These are phyloP conservation scores for Clonostachys chloroleuca DNA, from an alignment of 2,329 filamentous ascomycete genomes.

Conservation along the genomic window DNA sequence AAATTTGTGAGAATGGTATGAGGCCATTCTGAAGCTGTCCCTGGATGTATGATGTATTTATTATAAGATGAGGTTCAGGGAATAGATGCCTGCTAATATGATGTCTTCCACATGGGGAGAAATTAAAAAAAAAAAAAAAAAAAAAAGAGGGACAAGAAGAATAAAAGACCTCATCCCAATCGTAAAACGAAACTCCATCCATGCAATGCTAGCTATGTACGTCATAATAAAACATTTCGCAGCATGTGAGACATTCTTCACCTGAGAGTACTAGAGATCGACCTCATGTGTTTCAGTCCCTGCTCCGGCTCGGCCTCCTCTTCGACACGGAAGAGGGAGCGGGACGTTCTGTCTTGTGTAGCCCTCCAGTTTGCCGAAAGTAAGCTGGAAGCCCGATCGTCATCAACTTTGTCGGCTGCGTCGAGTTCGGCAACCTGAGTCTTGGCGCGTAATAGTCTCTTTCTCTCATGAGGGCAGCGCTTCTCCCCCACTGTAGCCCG, in stretches of 20 bases:
- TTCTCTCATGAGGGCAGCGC: conserved; percentile 41
- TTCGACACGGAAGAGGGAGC: conserved; percentile 1
- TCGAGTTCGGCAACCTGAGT: too few relatives aligned
- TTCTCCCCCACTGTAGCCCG: conserved; percentile 48
- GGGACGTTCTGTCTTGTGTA: too few relatives aligned
- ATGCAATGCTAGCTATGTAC: too few relatives aligned
- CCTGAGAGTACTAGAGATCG: conserved; percentile 20
- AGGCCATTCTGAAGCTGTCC: not conserved
- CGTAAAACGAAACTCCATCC: too few relatives aligned
- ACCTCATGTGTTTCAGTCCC: conserved; percentile 21
- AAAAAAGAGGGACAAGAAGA: not conserved
- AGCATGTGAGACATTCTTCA: not conserved
- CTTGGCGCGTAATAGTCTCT: not conserved
- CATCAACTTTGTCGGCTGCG: too few relatives aligned
- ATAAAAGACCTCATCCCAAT: not conserved
- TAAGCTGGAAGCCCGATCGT: too few relatives aligned
- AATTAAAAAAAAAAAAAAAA: not conserved
- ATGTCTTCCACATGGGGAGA: not conserved
- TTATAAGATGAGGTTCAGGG: not conserved
- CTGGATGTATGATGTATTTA: not conserved
- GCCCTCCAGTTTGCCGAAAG: too few relatives aligned
- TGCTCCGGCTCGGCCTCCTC: conserved; percentile 19
- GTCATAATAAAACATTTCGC: too few relatives aligned
- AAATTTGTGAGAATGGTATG: not conserved
- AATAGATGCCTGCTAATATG: not conserved